Base-by-base conservation (phyloP, 495 filamentous ascomycete species). In the Cenococcum geophilum region DNA sequence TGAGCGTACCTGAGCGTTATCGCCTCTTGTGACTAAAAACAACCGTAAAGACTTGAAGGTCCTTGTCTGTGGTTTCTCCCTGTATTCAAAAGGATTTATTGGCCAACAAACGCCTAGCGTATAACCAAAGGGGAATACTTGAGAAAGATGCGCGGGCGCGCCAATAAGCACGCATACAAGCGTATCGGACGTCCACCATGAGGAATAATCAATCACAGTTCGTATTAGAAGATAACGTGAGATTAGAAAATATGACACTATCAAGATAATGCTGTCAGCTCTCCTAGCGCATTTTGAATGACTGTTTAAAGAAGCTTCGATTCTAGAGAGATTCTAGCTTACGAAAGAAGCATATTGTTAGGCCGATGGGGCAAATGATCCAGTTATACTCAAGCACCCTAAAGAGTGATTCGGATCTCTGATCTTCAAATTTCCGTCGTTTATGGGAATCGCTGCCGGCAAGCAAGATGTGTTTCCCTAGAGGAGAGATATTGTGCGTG, bases 51-150 rank as follows among this genome's bases (percentile, higher is more conserved):
- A 22, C 49, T 52, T 52, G 49, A 52, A 52, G 16, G 21, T 20
- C 49, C 49, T 52, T 1, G 49, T 52, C 49, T 52, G 22, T 27
- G 49, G 49, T n/a, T 52, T 25, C 49, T 16, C 25, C 22, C 20
- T 52, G 23, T 52, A 52, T 27, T 52, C 49, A 23, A 52, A 52
- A 5, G 49, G 20, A 23, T 25, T 27, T 16, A 52, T 27, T 22
- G 49, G 48, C 49, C 49, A 52, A 27, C 49, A 52, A 10, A 52
- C 49, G 10, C 49, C 23, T 5, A 52, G 20, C 12, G 49, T 1
- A 23, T 52, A 52, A 32, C 49, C 49, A 16, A 52, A 52, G 25
- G 49, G 49, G 23, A 52, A 52, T 27, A 32, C 9, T 52, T 52
- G 49, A 25, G 25, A 25, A 18, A 22, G 25, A 27, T 52, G 49